Percentiles rank a stretch among this genome's conserved stretches.
These are phyloP conservation scores for Cyathus striatus DNA, from an alignment of 768 basidiomycete genomes.

Conservation along the genomic window DNA sequence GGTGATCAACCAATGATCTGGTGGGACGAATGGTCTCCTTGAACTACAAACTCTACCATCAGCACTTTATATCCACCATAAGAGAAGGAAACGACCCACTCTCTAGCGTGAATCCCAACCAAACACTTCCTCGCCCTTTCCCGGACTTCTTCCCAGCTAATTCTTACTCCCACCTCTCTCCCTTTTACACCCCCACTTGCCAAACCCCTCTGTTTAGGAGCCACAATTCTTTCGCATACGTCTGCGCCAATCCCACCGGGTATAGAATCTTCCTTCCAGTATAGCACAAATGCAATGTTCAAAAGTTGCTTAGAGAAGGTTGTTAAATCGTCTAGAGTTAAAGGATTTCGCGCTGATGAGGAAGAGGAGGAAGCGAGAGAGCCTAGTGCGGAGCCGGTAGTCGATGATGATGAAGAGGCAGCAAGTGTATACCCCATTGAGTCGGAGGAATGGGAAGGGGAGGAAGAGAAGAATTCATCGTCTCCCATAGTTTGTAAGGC, in stretches of 20 bases:
- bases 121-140: conserved; percentile 76
- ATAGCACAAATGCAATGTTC: conserved; percentile 78
- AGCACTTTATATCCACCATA: too few relatives aligned
- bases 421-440: too few relatives aligned
- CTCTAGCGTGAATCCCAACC: conserved; percentile 79
- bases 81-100: conserved; percentile 48
- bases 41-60: conserved; percentile 46
- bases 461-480: conserved; percentile 81
- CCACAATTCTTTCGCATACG: too few relatives aligned
- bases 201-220: conserved; percentile 17
- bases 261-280: conserved; percentile 45
- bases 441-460: too few relatives aligned
- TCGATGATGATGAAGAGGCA: too few relatives aligned
- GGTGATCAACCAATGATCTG: conserved; percentile 78
- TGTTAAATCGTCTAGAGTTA: conserved; percentile 76
- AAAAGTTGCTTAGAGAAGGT: conserved; percentile 73
- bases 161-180: too few relatives aligned
- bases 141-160: conserved; percentile 66
- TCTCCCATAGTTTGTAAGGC: conserved; percentile 89
- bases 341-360: conserved; percentile 79
- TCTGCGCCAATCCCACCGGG: too few relatives aligned
- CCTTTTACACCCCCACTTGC: conserved; percentile 19
- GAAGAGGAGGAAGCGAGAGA: conserved; percentile 23
- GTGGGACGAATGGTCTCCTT: conserved; percentile 74
- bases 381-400: conserved; percentile 10